Conservation (phyloP, 202 grass and related monocot genomes). For the Saccharum hybrid region DNA sequence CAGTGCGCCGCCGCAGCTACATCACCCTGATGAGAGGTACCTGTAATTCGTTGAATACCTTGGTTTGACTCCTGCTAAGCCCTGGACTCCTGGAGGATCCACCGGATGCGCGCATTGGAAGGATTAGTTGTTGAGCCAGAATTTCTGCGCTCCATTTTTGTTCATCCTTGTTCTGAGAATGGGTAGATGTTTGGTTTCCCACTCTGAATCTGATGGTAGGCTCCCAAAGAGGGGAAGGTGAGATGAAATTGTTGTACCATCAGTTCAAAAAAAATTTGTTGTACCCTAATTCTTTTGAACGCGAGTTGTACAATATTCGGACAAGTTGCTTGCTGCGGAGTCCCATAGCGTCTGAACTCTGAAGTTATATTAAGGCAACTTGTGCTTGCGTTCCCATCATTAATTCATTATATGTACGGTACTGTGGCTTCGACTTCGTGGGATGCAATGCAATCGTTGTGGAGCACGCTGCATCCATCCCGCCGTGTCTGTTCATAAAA, state of each 20-base stretch:
- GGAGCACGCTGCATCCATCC: not conserved
- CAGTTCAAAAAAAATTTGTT: no score
- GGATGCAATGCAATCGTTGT: not conserved
- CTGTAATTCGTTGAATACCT: not conserved
- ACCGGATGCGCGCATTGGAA: not conserved
- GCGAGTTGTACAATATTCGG: not conserved
- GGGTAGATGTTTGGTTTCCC: not conserved
- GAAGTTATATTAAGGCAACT: not conserved
- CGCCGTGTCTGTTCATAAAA: no score
- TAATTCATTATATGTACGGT: not conserved
- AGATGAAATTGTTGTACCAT: no score
- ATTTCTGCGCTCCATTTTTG: not conserved
- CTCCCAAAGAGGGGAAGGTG: not conserved
- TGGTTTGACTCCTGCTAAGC: not conserved
- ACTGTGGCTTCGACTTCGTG: not conserved
- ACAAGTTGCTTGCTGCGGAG: not conserved
- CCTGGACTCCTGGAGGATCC: not conserved
- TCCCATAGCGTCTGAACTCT: not conserved
- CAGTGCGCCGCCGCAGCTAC: not conserved
- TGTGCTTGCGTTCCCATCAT: not conserved
- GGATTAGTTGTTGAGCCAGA: not conserved
- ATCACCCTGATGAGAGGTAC: not conserved
- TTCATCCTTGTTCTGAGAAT: not conserved
- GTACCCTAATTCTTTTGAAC: not conserved
- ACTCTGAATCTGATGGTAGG: slow-evolving; percentile 5